phyloP scores from a whole-genome alignment of 176 grass and related monocot species.

The Eragrostis nindensis region DNA sequence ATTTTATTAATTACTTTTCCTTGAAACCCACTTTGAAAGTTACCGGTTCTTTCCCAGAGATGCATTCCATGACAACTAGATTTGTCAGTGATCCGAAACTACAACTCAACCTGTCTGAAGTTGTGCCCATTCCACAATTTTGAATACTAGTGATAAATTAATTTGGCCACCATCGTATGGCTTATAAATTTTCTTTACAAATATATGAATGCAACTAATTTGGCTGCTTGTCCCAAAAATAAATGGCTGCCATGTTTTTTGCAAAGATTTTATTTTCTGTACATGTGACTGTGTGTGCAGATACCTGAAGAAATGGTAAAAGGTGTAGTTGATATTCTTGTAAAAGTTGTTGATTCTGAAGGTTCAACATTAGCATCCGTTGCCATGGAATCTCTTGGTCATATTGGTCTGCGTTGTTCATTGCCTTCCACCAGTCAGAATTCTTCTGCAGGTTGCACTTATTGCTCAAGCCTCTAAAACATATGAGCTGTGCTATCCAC shows the following conservation, averaged over 20 bases:
- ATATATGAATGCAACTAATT: slow-evolving; percentile 13
- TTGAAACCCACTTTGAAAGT: slow-evolving; percentile 10
- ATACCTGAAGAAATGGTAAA: slow-evolving; percentile 66
- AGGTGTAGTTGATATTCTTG: slow-evolving; percentile 61
- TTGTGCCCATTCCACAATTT: background rate
- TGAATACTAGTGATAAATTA: slow-evolving; percentile 1
- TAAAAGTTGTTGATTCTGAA: slow-evolving; percentile 79
- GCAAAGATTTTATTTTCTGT: slow-evolving; percentile 26
- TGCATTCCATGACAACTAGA: slow-evolving; percentile 8
- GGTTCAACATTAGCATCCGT: slow-evolving; percentile 62
- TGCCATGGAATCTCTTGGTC: slow-evolving; percentile 94
- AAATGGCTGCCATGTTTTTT: background rate
- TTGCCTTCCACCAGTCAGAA: slow-evolving; percentile 59
- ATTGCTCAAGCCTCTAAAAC: slow-evolving; percentile 16
- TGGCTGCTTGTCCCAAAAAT: too few species aligned
- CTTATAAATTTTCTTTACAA: slow-evolving; percentile 1
- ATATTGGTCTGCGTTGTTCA: slow-evolving; percentile 69
- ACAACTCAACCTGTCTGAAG: background rate
- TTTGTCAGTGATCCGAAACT: slow-evolving; percentile 7
- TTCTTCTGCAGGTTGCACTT: slow-evolving; percentile 68
- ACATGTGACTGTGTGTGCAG: slow-evolving; percentile 46
- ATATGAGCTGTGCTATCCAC: background rate
- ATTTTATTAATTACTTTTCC: slow-evolving; percentile 20
- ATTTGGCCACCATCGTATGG: slow-evolving; percentile 12
- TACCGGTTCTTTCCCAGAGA: background rate